Conservation (phyloP, 768 basidiomycete species). For the Saitozyma podzolica region DNA sequence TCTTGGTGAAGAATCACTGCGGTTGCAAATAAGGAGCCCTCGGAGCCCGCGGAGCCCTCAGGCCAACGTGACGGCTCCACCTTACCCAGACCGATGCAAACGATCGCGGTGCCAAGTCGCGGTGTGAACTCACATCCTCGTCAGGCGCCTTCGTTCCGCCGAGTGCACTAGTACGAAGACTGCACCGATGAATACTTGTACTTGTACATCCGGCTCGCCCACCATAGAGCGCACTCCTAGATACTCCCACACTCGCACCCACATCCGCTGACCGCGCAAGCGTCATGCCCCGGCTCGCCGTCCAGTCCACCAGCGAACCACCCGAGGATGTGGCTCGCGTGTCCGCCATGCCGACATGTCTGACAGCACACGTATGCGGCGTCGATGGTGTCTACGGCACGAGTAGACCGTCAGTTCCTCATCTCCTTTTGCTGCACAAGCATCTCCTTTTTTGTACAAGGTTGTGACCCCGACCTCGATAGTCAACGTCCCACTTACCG, state of each 20-base stretch:
- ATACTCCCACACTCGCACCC: conserved; percentile 42
- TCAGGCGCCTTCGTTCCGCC: too few species aligned
- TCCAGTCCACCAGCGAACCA: conserved; percentile 51
- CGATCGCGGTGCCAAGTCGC: too few species aligned
- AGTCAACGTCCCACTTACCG: background rate
- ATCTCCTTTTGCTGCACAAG: background rate
- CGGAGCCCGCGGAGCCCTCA: too few species aligned
- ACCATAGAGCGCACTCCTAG: conserved; percentile 7
- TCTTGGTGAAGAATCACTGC: too few species aligned
- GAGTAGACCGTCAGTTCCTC: background rate
- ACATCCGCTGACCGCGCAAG: conserved; percentile 49
- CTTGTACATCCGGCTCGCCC: too few species aligned
- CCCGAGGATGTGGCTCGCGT: conserved; percentile 48
- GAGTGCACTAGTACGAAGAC: too few species aligned
- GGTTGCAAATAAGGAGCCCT: too few species aligned
- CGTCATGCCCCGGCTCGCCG: conserved; percentile 30
- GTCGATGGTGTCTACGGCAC: conserved; percentile 41
- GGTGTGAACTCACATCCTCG: too few species aligned
- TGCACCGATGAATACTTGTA: too few species aligned
- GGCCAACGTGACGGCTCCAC: too few species aligned
- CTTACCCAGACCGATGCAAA: too few species aligned
- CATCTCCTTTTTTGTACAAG: background rate
- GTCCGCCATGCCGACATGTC: conserved; percentile 47
- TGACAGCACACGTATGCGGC: conserved; percentile 43
- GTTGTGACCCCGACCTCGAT: too few species aligned